These are phyloP conservation scores for Pezizomycotina sp. DNA, from an alignment of 2,329 filamentous ascomycete species.

Conservation along the genomic window DNA sequence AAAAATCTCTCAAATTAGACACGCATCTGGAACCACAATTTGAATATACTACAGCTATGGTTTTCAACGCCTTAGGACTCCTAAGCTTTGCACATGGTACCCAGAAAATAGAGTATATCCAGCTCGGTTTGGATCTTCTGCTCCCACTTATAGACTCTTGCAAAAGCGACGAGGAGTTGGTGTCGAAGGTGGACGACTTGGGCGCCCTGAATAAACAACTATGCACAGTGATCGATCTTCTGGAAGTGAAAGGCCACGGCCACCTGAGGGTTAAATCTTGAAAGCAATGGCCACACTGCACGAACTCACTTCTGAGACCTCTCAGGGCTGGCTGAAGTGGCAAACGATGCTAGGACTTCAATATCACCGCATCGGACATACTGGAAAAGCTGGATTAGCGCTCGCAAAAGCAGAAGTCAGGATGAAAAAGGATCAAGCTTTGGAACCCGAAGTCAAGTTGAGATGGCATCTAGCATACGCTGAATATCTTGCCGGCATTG, in stretches of 20 bases:
- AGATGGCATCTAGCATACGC: slow-evolving; percentile 54
- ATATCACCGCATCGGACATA: slow-evolving; percentile 44
- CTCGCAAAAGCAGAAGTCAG: slow-evolving; percentile 44
- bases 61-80: no score
- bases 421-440: slow-evolving; percentile 28
- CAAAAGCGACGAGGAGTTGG: slow-evolving; percentile 22
- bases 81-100: no score
- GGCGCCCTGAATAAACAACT: slow-evolving; percentile 19
- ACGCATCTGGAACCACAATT: no score
- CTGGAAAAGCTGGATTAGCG: slow-evolving; percentile 39
- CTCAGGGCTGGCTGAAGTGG: slow-evolving; percentile 19
- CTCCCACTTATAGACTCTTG: no score
- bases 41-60: no score
- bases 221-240: slow-evolving; percentile 23
- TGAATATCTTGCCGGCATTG: slow-evolving; percentile 55
- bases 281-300: slow-evolving; percentile 31
- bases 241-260: slow-evolving; percentile 24
- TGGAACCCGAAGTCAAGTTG: slow-evolving; percentile 34
- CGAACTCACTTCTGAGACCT: slow-evolving; percentile 10
- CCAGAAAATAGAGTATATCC: no score
- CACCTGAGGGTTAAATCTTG: slow-evolving; percentile 22
- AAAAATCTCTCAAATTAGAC: no score
- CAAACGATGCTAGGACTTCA: slow-evolving; percentile 34
- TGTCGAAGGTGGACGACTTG: slow-evolving; percentile 21
- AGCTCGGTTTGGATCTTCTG: no score